Base-by-base conservation (phyloP, 192 early-diverging fungal genomes). In the Entomortierella parvispora region DNA sequence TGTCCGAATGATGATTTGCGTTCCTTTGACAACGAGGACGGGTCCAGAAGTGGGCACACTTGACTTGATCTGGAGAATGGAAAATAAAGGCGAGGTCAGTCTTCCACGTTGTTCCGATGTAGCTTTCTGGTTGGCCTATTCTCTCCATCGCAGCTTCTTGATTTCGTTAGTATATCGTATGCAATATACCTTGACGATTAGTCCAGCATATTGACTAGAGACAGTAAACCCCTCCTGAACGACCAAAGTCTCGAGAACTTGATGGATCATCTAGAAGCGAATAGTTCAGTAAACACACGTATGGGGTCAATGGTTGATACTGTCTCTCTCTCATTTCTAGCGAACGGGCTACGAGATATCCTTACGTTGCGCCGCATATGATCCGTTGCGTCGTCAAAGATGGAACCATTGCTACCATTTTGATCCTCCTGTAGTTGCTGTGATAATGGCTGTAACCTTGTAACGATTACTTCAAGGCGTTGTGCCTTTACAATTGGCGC, bases 181-280 rank as follows among this genome's bases (percentile, higher is more conserved):
- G n/a, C n/a, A n/a, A n/a, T n/a, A n/a, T 33, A 76, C 72, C 72
- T 46, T 68, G 65, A 77, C 68, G 25, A 31, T 47, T 1, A 77
- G 31, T 8, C 66, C 55, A 3, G 54, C 37, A 46, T 64, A 34
- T 17, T 64, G 46, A 31, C 68, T 64, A 0, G 23, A 18, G 2
- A 77, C 31, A 9, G 60, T 25, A 32, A 68, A 68, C 2, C 61
- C 74, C 29, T 58, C 33, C 12, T 34, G 42, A 0, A 77, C 20
- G 2, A 77, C 61, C 34, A 64, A 22, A 15, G 56, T 64, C 1
- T 68, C 60, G 6, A 77, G 29, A 10, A 52, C 26, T 14, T 58
- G 49, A 14, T 77, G 64, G 2, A 77, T 47, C 20, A 77, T 63
- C 74, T 65, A n/a, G n/a, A 37, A 0, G 34, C 6, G 48, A 55